Evolutionary conservation across 805 yeast species (phyloP).

Genomic region (Grigorovia jiainica): DNA sequence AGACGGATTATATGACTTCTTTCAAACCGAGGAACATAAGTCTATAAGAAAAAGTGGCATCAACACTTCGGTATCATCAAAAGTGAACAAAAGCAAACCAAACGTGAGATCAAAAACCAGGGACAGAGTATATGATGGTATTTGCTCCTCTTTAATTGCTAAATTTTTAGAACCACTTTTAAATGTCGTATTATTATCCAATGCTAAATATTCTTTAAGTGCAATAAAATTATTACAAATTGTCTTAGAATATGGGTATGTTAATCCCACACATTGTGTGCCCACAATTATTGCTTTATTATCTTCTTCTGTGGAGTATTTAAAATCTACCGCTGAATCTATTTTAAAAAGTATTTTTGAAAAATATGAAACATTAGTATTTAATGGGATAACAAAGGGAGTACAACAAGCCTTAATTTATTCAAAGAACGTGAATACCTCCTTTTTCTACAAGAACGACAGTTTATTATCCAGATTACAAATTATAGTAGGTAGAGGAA

Average conservation of each 20-base stretch:
- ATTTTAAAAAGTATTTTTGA: constrained; percentile 49
- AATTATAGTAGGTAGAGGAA: constrained; percentile 9
- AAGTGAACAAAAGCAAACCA: background rate
- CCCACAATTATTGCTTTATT: constrained; percentile 65
- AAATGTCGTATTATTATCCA: constrained; percentile 38
- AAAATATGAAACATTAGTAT: constrained; percentile 65
- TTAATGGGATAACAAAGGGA: constrained; percentile 55
- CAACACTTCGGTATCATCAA: constrained; percentile 30
- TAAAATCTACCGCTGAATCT: constrained; percentile 40
- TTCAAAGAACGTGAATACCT: constrained; percentile 7
- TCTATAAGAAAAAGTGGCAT: constrained; percentile 34
- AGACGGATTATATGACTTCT: constrained; percentile 48
- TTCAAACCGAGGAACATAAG: constrained; percentile 45
- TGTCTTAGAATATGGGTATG: constrained; percentile 56
- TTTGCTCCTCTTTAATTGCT: constrained; percentile 65
- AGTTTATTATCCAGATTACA: constrained; percentile 13
- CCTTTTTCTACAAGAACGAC: constrained; percentile 7
- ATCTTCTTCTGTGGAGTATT: constrained; percentile 36
- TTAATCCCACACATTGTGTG: constrained; percentile 62
- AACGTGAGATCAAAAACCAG: constrained; percentile 28
- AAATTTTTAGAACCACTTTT: constrained; percentile 45
- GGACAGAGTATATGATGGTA: constrained; percentile 46
- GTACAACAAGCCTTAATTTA: constrained; percentile 44
- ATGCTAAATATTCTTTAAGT: constrained; percentile 36
- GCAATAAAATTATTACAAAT: constrained; percentile 48